phyloP scores from a whole-genome alignment of 192 early-diverging fungal species.

The Powellomyces hirtus region DNA sequence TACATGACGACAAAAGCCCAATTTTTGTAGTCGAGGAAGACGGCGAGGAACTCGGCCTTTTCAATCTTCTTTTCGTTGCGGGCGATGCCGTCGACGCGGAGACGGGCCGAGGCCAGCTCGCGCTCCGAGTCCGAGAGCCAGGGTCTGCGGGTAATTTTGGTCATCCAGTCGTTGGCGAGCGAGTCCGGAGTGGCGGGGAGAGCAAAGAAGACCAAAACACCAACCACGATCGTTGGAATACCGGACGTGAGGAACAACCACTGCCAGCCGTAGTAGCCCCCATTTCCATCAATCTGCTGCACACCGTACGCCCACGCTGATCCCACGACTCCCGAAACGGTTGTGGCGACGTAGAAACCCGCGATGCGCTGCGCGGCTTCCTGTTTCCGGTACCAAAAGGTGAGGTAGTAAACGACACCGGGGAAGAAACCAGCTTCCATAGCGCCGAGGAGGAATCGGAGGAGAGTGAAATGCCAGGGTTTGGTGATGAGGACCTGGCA shows the following conservation, averaged over 20 bases:
- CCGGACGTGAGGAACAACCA: constrained; percentile 70
- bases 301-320: constrained; percentile 68
- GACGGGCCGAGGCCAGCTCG: constrained; percentile 49
- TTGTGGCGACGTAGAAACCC: constrained; percentile 66
- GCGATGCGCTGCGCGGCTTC: constrained; percentile 68
- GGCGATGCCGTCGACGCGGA: constrained; percentile 31
- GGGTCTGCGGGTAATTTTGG: too few species aligned
- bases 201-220: constrained; percentile 36
- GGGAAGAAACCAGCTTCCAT: constrained; percentile 72
- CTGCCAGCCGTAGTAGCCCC: constrained; percentile 60
- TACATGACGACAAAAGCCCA: constrained; percentile 24
- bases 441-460: constrained; percentile 53
- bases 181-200: constrained; percentile 30
- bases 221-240: constrained; percentile 45
- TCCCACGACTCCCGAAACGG: constrained; percentile 70
- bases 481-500: constrained; percentile 26
- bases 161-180: background rate
- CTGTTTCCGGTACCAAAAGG: constrained; percentile 66
- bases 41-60: background rate
- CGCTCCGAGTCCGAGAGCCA: constrained; percentile 58
- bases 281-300: constrained; percentile 52
- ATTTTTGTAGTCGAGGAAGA: constrained; percentile 21
- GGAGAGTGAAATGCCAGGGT: constrained; percentile 28
- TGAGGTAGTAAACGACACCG: constrained; percentile 67
- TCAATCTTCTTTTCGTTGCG: constrained; percentile 19